Percentiles rank a stretch among this genome's conserved stretches.
phyloP scores from a whole-genome alignment of 257 asterid genomes.

The Verbascum thapsus region DNA sequence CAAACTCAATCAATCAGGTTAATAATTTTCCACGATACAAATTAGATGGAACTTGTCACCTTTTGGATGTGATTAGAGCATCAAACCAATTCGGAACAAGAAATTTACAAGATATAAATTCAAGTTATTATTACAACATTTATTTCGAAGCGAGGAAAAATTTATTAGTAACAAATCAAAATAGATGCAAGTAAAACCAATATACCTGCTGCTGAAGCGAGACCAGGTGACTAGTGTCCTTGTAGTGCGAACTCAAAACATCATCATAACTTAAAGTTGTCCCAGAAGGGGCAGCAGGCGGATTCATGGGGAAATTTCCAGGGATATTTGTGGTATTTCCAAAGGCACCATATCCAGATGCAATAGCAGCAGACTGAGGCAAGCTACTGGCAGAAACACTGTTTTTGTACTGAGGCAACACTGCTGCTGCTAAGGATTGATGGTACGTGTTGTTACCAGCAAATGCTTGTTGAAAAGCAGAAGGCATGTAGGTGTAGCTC shows the following conservation, averaged over 20 bases:
- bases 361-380: constrained; percentile 57
- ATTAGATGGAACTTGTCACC: no score
- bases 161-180: no score
- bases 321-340: constrained; percentile 44
- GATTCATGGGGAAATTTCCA: constrained; percentile 62
- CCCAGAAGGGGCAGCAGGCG: constrained; percentile 71
- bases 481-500: constrained; percentile 83
- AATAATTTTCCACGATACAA: no score
- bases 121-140: background rate
- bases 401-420: constrained; percentile 76
- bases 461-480: constrained; percentile 83
- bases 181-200: no score
- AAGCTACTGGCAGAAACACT: constrained; percentile 43
- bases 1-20: no score
- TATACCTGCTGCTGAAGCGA: constrained; percentile 90
- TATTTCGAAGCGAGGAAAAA: no score
- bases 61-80: background rate
- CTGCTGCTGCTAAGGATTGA: constrained; percentile 73
- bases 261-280: constrained; percentile 71
- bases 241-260: constrained; percentile 80
- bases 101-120: background rate
- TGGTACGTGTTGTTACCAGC: constrained; percentile 77
- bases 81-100: no score
- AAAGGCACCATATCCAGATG: constrained; percentile 57
- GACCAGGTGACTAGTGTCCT: constrained; percentile 69